A percentile compares a stretch with the other conserved stretches of the same genome.
These are phyloP conservation scores for Zymoseptoria pseudotritici DNA, from an alignment of 2,329 filamentous ascomycete species.

Conservation along the genomic window DNA sequence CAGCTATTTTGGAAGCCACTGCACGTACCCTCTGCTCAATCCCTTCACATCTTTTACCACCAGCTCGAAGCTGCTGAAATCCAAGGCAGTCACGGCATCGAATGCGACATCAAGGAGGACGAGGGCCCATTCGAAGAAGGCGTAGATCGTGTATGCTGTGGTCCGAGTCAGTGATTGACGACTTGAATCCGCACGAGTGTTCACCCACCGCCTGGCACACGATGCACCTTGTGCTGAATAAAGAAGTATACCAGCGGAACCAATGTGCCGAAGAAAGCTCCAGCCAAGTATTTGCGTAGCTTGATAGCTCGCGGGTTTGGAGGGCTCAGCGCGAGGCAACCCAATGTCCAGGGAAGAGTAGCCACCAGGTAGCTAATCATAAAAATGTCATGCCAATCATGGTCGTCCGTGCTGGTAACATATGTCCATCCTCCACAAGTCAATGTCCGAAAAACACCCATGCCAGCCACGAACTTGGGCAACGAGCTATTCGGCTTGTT, in stretches of 20 bases:
- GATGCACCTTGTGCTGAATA: slow-evolving; percentile 97
- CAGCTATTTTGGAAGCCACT: slow-evolving; percentile 83
- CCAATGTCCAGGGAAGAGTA: slow-evolving; percentile 89
- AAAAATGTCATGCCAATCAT: slow-evolving; percentile 97
- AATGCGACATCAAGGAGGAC: slow-evolving; percentile 94
- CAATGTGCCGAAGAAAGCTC: slow-evolving; percentile 82
- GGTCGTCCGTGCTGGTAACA: slow-evolving; percentile 94
- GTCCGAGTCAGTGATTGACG: slow-evolving; percentile 1
- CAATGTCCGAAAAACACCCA: slow-evolving; percentile 79
- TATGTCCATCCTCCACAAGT: slow-evolving; percentile 98
- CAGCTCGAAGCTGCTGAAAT: slow-evolving; percentile 85
- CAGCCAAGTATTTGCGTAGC: slow-evolving; percentile 78
- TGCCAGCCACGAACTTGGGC: slow-evolving; percentile 71
- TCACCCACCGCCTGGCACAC: slow-evolving; percentile 75
- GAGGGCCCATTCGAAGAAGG: slow-evolving; percentile 95
- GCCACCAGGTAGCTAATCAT: slow-evolving; percentile 98
- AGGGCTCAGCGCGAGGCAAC: slow-evolving; percentile 81
- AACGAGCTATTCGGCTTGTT: slow-evolving; percentile 62
- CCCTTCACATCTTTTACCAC: slow-evolving; percentile 84
- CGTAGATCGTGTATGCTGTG: slow-evolving; percentile 89
- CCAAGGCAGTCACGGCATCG: slow-evolving; percentile 86
- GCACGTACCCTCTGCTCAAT: slow-evolving; percentile 95
- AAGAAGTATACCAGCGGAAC: slow-evolving; percentile 93
- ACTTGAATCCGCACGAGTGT: background rate
- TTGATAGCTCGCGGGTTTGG: slow-evolving; percentile 74